Evolutionary conservation across 73 alveolate species (phyloP), one percentile per base, ranked within the genome.

Genomic region (Paramecium primaurelia): DNA sequence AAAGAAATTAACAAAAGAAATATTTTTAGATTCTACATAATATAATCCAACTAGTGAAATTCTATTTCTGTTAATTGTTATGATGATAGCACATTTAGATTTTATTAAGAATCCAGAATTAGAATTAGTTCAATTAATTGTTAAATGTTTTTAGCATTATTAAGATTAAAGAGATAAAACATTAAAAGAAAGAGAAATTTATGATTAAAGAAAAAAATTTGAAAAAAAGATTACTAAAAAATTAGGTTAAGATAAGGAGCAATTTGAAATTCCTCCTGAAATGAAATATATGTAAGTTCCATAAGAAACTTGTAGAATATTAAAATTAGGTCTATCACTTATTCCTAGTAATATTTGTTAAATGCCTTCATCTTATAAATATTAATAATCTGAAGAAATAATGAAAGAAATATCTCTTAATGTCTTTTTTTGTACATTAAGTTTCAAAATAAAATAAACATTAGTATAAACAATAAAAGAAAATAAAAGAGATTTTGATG

Each of bases 81-180:
- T 80, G 75, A 45, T 80, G 91, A 80, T 80, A 8, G 91, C 77
- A 0, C 91, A 80, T 80, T 80, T 40, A 14, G 73, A 80, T 25
- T 80, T 80, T 47, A 42, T 80, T 6, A 49, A 40, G 16, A 42
- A 80, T 44, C 91, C 91, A 80, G 91, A 80, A 38, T 80, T 32
- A 25, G 71, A 80, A 22, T 44, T 80, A 4, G 44, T 42, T 44
- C 8, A 49, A 49, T 49, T 44, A 11, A 28, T 80, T 45, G 58
- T 80, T 2, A n/a, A 25, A 22, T 80, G 91, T 25, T 80, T 45
- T 47, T 32, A 80, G 20, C 75, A 80, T 47, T 36, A 36, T 36
- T 11, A 49, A 8, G 77, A 80, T 47, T 22, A 42, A 36, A 80
- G 44, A 26, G 73, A 47, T 36, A 80, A 42, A 28, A 80, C 44